Evolutionary conservation across 2,329 filamentous ascomycete species (phyloP), one percentile per base, ranked within the genome.

Genomic region (Botrytis byssoidea): DNA sequence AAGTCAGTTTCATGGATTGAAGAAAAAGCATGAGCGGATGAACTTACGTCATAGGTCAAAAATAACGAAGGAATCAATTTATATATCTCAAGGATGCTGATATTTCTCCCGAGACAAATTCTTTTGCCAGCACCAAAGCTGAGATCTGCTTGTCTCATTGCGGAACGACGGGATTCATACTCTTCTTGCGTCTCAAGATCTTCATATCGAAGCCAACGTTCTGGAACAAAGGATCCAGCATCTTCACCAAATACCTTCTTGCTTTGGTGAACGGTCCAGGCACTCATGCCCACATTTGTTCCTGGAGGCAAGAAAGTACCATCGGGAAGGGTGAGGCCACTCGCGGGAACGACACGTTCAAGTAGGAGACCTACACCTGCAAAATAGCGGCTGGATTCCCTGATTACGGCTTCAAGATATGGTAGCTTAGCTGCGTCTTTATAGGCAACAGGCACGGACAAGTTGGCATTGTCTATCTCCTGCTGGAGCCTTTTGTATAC

Each of bases 1-100:
- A 9, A 25, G 44, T 67, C 6, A 37, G 29, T 37, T 14, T 9
- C 14, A 44, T 20, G 1, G 42, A 44, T 18, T 44, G 4, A 44
- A 44, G 10, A 44, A 20, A n/a, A 37, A 35, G 5, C 18, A n/a
- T n/a, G 1, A 75, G 44, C 63, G n/a, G 46, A 60, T 67, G 46
- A 32, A 80, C 82, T 79, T 71, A 83, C 82, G 76, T 86, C 81
- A 75, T 86, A 88, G 59, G 77, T 81, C 12, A 76, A 77, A 75
- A 86, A 82, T 65, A 88, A 73, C n/a, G 84, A 86, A 6, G 86
- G 82, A 35, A 87, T 79, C 20, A 87, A 78, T 77, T 88, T 88
- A 75, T 84, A 84, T 4, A 82, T 82, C 75, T 85, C 83, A 55
- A 85, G 76, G 55, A 83, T 77, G 0, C 81, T 83, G 60, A 86